Evolutionary conservation across 768 basidiomycete species (phyloP), one percentile per base, ranked within the genome.

Genomic region (Mycena filopes): DNA sequence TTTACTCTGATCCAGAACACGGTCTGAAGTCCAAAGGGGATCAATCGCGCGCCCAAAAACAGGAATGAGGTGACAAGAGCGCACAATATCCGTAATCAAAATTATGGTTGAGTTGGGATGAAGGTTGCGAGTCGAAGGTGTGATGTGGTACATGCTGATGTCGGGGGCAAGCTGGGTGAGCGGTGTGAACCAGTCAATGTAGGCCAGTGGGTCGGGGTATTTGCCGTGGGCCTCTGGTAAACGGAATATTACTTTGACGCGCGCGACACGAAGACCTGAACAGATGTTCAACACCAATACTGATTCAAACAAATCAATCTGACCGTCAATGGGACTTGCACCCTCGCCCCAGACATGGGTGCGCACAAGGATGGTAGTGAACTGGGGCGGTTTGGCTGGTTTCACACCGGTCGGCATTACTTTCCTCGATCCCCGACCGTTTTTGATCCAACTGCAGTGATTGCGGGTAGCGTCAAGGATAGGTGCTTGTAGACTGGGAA

Each of bases 121-220:
- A 26, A 13, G 46, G 16, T 47, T 47, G 6, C 15, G 46, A 6
- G 46, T 26, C 16, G 46, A 47, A 6, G 26, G 46, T 15, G 46
- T 16, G 6, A 47, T 15, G 10, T 47, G 46, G 21, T 47, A 26
- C 46, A 47, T 47, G 18, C 46, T 26, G 25, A 47, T 23, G 25
- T 26, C 46, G 4, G 46, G 12, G 9, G 28, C 46, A 21, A 26
- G 46, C 1, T 13, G 13, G 25, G 25, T 23, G 18, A 47, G 46
- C 18, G 49, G 29, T 2, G 15, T 40, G 48, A 28, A 59, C 57
- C 57, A 59, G n/a, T 59, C 57, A 15, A 59, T 15, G 16, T 59
- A 59, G 2, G 28, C 47, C 2, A 59, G 11, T 0, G 57, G 47
- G 11, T 50, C 47, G 5, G 36, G n/a, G 26, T 41, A 59, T 2